These are phyloP conservation scores for Trichocladium antarcticum DNA, from an alignment of 495 filamentous ascomycete species.

Conservation along the genomic window DNA sequence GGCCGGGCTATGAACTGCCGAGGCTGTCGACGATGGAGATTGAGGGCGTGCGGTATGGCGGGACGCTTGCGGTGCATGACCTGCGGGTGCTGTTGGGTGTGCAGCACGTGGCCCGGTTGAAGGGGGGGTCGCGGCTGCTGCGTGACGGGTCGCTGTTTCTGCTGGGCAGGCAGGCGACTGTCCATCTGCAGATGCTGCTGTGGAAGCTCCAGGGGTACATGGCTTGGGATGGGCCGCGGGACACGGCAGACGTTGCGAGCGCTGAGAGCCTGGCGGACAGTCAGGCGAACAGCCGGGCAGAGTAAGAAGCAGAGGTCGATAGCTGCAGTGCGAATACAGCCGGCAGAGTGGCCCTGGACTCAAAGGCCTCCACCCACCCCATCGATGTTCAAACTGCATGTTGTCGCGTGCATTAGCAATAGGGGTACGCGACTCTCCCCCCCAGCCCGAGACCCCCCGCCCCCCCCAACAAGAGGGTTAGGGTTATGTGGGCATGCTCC, in stretches of 20 bases:
- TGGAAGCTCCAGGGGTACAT: constrained; percentile 61
- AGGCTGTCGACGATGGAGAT: constrained; percentile 25
- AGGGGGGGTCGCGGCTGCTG: constrained; percentile 20
- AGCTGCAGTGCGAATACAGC: no score
- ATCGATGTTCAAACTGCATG: no score
- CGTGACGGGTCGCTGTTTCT: constrained; percentile 30
- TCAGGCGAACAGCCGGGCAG: no score
- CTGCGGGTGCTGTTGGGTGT: constrained; percentile 32
- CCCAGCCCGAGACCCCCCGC: no score
- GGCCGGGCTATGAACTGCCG: constrained; percentile 3
- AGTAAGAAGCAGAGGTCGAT: no score
- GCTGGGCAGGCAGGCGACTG: constrained; percentile 34
- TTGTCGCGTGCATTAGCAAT: no score
- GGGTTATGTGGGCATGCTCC: neutral
- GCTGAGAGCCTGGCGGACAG: no score
- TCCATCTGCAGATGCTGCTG: constrained; percentile 44
- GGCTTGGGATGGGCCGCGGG: constrained; percentile 7
- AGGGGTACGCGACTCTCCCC: neutral
- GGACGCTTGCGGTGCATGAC: constrained; percentile 33
- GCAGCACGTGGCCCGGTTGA: constrained; percentile 24
- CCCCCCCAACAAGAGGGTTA: no score
- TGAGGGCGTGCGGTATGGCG: constrained; percentile 10
- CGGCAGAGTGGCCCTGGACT: no score
- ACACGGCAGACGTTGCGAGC: no score
- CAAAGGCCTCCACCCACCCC: no score